These are phyloP conservation scores for Marchantia polymorpha DNA, from an alignment of 225 moss, liverwort and hornwort genomes.

Conservation along the genomic window DNA sequence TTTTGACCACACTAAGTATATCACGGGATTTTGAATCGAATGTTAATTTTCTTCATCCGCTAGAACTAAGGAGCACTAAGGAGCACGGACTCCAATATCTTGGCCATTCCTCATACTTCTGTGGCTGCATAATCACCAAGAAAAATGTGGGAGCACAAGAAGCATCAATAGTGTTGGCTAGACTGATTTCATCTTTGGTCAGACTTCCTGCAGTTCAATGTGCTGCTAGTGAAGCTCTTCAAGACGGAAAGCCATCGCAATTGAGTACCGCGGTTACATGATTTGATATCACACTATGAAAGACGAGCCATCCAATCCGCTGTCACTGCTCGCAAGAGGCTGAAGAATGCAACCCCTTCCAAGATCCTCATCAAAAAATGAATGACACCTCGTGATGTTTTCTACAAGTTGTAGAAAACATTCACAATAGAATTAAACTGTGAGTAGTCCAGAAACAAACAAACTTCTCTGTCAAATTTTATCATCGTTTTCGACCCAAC, in stretches of 20 bases:
- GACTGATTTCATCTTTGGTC: neutral
- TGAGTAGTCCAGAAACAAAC: too few species aligned
- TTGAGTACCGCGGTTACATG: neutral
- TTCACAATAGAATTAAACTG: too few species aligned
- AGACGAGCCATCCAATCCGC: neutral
- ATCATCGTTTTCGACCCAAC: too few species aligned
- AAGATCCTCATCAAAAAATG: neutral
- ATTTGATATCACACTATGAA: neutral
- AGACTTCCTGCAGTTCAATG: neutral
- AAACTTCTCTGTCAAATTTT: too few species aligned
- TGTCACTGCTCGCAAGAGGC: neutral
- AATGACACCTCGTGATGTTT: neutral
- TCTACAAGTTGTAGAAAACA: too few species aligned
- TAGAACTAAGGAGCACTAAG: conserved; percentile 46
- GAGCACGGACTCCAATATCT: conserved; percentile 42
- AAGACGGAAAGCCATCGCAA: neutral
- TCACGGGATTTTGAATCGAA: conserved; percentile 71
- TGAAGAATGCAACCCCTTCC: neutral
- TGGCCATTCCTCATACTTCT: conserved; percentile 62
- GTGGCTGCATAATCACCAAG: neutral
- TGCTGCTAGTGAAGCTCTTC: neutral
- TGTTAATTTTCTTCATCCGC: conserved; percentile 49
- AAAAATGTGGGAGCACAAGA: neutral
- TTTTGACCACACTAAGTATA: conserved; percentile 82
- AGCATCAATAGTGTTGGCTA: neutral